A percentile compares a stretch with the other conserved stretches of the same genome.
Evolutionary conservation across 2,329 filamentous ascomycete genomes (phyloP).

Genomic region (Echinosphaeria canescens): DNA sequence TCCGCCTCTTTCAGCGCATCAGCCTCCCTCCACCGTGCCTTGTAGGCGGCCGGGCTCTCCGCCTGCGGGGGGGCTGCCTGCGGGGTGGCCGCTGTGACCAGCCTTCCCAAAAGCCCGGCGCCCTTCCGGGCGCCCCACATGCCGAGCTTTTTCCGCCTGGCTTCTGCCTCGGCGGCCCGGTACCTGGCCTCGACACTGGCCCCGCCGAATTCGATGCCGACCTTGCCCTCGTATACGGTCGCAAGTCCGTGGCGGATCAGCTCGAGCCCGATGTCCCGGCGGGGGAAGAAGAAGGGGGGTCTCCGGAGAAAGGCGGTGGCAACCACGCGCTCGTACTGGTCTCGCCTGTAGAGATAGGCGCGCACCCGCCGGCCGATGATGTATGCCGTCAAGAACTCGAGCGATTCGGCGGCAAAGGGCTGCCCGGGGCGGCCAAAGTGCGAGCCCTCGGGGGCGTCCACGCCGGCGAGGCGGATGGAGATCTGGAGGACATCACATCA

Average conservation of each 20-base stretch:
- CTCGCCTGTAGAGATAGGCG: slow-evolving; percentile 61
- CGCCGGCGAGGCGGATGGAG: slow-evolving; percentile 68
- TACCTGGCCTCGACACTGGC: slow-evolving; percentile 36
- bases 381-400: slow-evolving; percentile 58
- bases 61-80: slow-evolving; percentile 9
- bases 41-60: slow-evolving; percentile 80
- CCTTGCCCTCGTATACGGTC: slow-evolving; percentile 86
- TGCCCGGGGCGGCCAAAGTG: slow-evolving; percentile 85
- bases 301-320: slow-evolving; percentile 61
- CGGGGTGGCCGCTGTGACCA: no score
- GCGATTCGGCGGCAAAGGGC: slow-evolving; percentile 62
- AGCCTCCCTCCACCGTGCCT: slow-evolving; percentile 28
- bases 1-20: no score
- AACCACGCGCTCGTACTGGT: slow-evolving; percentile 86
- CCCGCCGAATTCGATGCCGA: slow-evolving; percentile 71
- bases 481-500: no score
- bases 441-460: slow-evolving; percentile 82
- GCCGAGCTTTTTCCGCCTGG: slow-evolving; percentile 41
- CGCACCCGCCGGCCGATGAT: slow-evolving; percentile 55
- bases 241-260: slow-evolving; percentile 76
- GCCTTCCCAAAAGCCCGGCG: no score
- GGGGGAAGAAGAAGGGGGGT: slow-evolving; percentile 28
- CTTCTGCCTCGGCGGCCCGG: slow-evolving; percentile 40
- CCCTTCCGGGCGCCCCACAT: slow-evolving; percentile 51
- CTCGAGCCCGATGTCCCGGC: slow-evolving; percentile 66